Base-by-base conservation (phyloP, 768 basidiomycete genomes). In the Boletus rubroflammeus region DNA sequence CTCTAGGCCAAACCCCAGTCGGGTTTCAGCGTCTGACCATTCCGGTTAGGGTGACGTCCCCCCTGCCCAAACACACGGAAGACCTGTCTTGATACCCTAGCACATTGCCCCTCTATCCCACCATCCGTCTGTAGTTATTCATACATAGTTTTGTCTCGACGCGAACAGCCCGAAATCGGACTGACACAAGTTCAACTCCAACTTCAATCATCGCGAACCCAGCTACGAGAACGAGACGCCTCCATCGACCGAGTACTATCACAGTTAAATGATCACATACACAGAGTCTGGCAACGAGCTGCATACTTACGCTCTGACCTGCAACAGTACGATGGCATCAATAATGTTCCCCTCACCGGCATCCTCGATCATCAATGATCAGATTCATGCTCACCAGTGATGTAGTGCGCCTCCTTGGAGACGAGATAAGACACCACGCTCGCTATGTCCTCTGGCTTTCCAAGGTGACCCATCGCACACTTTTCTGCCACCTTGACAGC, bases 341-440 rank as follows among this genome's bases (percentile, higher is more conserved):
- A n/a, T 28, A 28, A 32, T 10, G 5, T 23, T 17, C 23, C 1
- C 9, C 15, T 47, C 15, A 32, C 7, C 14, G 19, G 7, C 17
- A 32, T 32, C 31, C 3, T 29, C 3, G 29, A 47, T 43, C 17
- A 21, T 31, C 32, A n/a, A n/a, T n/a, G n/a, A n/a, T n/a, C n/a
- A n/a, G n/a, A 28, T 23, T 6, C 13, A 23, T 15, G 31, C 62
- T 55, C 46, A 66, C 67, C 73, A 6, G 65, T 67, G 28, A 71
- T 64, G 28, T 63, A 66, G 43, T 56, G 54, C 3, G 65, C 62
- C 40, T 64, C 67, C 56, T 65, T 67, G 17, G 70, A 67, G 21
- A 62, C 67, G 15, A 75, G 56, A 46, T 62, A 72, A 11, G 68
- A 67, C 21, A 71, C 65, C 3, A 68, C 29, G 21, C 59, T 62